Evolutionary conservation across 495 filamentous ascomycete species (phyloP), one percentile per base, ranked within the genome.

Genomic region (Viridothelium virens): DNA sequence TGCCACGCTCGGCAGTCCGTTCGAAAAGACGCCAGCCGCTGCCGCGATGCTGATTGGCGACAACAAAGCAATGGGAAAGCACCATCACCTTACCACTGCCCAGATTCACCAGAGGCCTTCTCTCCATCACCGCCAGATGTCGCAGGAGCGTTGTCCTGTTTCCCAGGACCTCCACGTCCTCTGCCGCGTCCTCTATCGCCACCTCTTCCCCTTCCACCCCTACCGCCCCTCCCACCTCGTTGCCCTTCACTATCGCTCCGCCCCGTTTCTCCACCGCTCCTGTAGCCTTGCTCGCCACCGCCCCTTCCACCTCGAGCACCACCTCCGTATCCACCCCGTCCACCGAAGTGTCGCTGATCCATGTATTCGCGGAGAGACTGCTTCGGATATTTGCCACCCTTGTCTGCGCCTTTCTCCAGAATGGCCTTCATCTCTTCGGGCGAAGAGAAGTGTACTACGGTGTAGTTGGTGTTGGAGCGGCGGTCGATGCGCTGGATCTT

Each of bases 401-500:
- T 37, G 10, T 85, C 79, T 5, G 89, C 85, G 50, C 93, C 81
- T 64, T 82, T 86, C 3, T 86, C 83, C 65, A 94, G 81, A 37
- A 91, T 89, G 34, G 82, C 84, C 69, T 89, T 89, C 67, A 91
- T 88, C 34, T 94, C 89, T 69, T 95, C 91, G 1, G 81, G 72
- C 18, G 80, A 88, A 59, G 85, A 80, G 80, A 97, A 96, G 38
- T 89, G 87, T 18, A 87, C 91, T 46, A 96, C 86, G 74, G 88
- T 89, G 78, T 90, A 92, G 62, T 80, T 84, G 36, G 63, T 66
- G 68, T 85, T 86, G 33, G 85, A 85, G 78, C 83, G 86, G 70
- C 88, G 89, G 62, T 96, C 91, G 53, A 97, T 83, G 75, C 88
- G 87, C 50, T 79, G 64, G 63, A 96, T 88, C 77, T 92, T 96